These are phyloP conservation scores for Exidia glandulosa DNA, from an alignment of 768 basidiomycete species.

Conservation along the genomic window DNA sequence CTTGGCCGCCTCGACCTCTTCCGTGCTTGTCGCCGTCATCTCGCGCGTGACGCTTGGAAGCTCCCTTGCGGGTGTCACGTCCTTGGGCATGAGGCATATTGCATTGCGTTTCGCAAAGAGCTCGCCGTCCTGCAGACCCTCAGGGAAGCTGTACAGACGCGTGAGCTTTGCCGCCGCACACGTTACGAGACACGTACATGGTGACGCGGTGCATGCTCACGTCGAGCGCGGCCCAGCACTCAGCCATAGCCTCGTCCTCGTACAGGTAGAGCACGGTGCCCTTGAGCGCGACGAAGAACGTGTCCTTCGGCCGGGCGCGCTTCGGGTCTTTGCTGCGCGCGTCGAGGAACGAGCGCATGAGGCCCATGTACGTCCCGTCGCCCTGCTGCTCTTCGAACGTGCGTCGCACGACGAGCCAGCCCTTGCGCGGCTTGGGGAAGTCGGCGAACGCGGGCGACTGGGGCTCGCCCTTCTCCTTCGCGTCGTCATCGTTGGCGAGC, in stretches of 20 bases:
- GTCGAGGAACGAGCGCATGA: constrained; percentile 72
- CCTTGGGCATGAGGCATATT: constrained; percentile 56
- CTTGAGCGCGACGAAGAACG: constrained; percentile 89
- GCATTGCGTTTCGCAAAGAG: constrained; percentile 85
- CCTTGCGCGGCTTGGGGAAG: constrained; percentile 54
- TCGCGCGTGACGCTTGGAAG: constrained; percentile 44
- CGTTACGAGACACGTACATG: constrained; percentile 27
- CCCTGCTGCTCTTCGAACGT: constrained; percentile 56
- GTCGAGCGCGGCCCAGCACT: constrained; percentile 87
- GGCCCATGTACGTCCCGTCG: constrained; percentile 66
- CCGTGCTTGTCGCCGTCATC: constrained; percentile 28
- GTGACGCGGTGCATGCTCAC: constrained; percentile 66
- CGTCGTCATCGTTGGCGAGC: constrained; percentile 15
- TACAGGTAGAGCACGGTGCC: constrained; percentile 86
- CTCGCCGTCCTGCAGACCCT: constrained; percentile 71
- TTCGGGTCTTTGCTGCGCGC: constrained; percentile 78
- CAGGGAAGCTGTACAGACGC: constrained; percentile 29
- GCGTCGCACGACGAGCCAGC: constrained; percentile 74
- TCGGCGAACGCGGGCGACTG: constrained; percentile 36
- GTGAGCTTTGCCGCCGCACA: not conserved
- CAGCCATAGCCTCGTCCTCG: constrained; percentile 83
- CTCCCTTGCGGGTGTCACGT: constrained; percentile 23
- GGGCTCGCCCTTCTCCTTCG: constrained; percentile 18
- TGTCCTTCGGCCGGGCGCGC: constrained; percentile 75
- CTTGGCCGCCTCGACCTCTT: constrained; percentile 13